Conservation (phyloP, 176 grass and related monocot genomes). For the Rhynchospora breviuscula region DNA sequence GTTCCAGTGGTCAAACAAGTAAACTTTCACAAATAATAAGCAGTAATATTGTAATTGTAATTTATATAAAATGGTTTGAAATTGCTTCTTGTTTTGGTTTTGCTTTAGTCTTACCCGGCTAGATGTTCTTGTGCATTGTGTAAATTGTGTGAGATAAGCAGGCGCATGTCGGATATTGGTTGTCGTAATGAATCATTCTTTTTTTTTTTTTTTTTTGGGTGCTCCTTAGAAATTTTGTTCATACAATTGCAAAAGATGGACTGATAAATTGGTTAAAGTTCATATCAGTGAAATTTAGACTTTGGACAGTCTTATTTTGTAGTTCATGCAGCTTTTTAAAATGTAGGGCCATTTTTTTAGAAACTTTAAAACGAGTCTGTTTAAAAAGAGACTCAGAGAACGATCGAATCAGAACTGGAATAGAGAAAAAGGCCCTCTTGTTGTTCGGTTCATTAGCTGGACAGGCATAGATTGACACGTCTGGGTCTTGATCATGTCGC, state of each 20-base stretch:
- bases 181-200: conserved; percentile 26
- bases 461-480: no score
- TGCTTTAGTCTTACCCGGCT: conserved; percentile 19
- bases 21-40: conserved; percentile 22
- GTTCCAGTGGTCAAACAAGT: conserved; percentile 99
- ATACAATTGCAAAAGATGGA: neutral
- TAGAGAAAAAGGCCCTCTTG: neutral
- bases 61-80: conserved; percentile 27
- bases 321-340: neutral
- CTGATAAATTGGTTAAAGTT: neutral
- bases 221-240: neutral
- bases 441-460: no score
- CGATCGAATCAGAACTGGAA: neutral
- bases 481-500: no score
- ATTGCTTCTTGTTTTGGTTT: conserved; percentile 21
- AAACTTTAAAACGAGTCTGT: neutral
- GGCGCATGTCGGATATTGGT: conserved; percentile 18
- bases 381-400: neutral
- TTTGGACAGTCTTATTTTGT: neutral
- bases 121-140: conserved; percentile 30
- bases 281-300: neutral
- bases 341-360: neutral
- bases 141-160: conserved; percentile 33
- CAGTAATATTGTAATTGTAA: conserved; percentile 15
- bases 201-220: neutral